Conservation (phyloP, 805 yeast genomes). For the Ogataea trehalophila region DNA sequence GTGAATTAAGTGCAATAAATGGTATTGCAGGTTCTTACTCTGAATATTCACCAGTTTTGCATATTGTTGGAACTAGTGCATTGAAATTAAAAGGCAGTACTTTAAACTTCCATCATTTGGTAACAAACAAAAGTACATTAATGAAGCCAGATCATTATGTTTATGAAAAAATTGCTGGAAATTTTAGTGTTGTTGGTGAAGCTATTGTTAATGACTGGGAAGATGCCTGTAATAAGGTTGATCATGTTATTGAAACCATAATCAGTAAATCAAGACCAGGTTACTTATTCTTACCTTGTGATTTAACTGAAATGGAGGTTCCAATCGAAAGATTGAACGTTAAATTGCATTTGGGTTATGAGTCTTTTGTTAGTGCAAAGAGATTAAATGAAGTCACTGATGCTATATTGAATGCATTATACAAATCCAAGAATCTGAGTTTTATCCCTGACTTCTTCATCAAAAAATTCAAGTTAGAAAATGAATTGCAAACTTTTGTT, state of each 20-base stretch:
- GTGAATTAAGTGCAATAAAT: conserved; percentile 46
- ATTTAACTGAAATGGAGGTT: conserved; percentile 53
- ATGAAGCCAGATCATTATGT: conserved; percentile 59
- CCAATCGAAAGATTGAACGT: conserved; percentile 32
- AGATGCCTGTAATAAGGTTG: conserved; percentile 59
- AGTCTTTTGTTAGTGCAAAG: conserved; percentile 13
- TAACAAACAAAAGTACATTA: conserved; percentile 46
- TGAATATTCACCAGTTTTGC: conserved; percentile 42
- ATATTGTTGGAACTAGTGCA: conserved; percentile 44
- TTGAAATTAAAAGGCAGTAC: conserved; percentile 15
- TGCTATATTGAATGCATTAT: conserved; percentile 33
- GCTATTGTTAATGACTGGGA: conserved; percentile 39
- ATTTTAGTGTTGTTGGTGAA: conserved; percentile 51
- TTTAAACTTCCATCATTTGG: conserved; percentile 50
- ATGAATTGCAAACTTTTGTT: conserved; percentile 28
- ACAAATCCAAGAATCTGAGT: conserved; percentile 34
- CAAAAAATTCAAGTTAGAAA: conserved; percentile 33
- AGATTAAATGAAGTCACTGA: conserved; percentile 21
- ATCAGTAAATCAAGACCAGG: conserved; percentile 71
- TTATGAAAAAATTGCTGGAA: conserved; percentile 56
- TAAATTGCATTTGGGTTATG: conserved; percentile 22
- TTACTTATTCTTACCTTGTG: conserved; percentile 72
- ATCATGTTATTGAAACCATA: conserved; percentile 55
- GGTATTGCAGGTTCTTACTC: conserved; percentile 47
- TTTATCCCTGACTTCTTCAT: conserved; percentile 40